Percentiles rank a stretch among this genome's conserved stretches.
These are phyloP conservation scores for Colletotrichum sp. DNA, from an alignment of 2,329 filamentous ascomycete species.

Conservation along the genomic window DNA sequence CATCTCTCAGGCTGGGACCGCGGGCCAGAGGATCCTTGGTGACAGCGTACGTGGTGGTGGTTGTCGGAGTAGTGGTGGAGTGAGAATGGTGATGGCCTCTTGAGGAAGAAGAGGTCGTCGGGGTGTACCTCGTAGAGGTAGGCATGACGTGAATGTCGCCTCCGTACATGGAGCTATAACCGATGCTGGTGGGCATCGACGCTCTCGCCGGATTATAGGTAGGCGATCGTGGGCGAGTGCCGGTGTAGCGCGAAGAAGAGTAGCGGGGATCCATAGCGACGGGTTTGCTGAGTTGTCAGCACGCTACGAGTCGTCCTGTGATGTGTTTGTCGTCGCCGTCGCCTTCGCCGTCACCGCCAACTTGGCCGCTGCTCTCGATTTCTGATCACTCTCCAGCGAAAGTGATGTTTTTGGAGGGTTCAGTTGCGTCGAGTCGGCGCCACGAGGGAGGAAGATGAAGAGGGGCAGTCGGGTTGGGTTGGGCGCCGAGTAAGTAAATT, in stretches of 20 bases:
- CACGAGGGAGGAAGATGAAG: neutral
- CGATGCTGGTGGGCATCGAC: constrained; percentile 57
- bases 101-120: constrained; percentile 3
- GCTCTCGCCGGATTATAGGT: constrained; percentile 56
- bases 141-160: constrained; percentile 62
- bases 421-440: neutral
- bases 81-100: constrained; percentile 19
- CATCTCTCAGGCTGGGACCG: constrained; percentile 52
- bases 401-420: neutral
- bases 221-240: constrained; percentile 39
- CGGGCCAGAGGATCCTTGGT: constrained; percentile 56
- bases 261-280: constrained; percentile 24
- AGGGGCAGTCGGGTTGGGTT: neutral
- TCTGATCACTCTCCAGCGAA: neutral
- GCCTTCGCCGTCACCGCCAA: neutral
- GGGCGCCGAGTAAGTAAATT: neutral
- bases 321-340: neutral
- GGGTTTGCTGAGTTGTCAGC: neutral
- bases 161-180: constrained; percentile 54
- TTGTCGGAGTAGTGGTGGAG: constrained; percentile 17
- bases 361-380: neutral
- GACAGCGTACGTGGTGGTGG: constrained; percentile 62
- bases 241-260: constrained; percentile 19
- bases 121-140: constrained; percentile 37
- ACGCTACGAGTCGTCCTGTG: neutral